Conservation (phyloP, 331 rosid genomes). For the Malus hybrid region DNA sequence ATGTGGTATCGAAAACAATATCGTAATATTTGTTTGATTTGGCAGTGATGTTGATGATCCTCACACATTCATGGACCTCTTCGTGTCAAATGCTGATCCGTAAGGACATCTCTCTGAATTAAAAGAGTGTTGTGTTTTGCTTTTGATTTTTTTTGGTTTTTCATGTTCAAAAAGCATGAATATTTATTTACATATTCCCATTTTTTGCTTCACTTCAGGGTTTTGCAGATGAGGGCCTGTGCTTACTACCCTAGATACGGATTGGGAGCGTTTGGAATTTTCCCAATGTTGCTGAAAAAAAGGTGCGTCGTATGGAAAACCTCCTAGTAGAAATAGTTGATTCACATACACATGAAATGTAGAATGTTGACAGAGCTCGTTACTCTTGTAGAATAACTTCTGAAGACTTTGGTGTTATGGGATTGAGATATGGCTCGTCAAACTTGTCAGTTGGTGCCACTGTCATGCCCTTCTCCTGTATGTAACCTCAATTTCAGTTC, state of each 20-base stretch:
- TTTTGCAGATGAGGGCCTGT: slow-evolving; percentile 70
- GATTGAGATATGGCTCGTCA: slow-evolving; percentile 84
- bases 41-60: slow-evolving; percentile 84
- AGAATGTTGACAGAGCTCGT: slow-evolving; percentile 25
- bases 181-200: slow-evolving; percentile 3
- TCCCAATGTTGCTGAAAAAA: slow-evolving; percentile 63
- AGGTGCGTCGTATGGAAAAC: slow-evolving; percentile 43
- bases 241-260: slow-evolving; percentile 79
- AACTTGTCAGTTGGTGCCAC: slow-evolving; percentile 75
- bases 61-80: slow-evolving; percentile 83
- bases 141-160: background rate
- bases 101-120: slow-evolving; percentile 39
- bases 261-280: slow-evolving; percentile 81
- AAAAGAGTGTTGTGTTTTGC: background rate
- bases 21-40: slow-evolving; percentile 2
- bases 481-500: slow-evolving; percentile 18
- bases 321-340: slow-evolving; percentile 3
- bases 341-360: slow-evolving; percentile 13
- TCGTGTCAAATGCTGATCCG: slow-evolving; percentile 75
- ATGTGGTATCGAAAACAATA: background rate
- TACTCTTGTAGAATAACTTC: slow-evolving; percentile 46
- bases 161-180: slow-evolving; percentile 7
- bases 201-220: slow-evolving; percentile 40
- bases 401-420: slow-evolving; percentile 67
- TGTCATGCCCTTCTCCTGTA: slow-evolving; percentile 64